A percentile compares a stretch with the other conserved stretches of the same genome.
Conservation (phyloP, 31 red algal genomes). For the Pterothamnion heteromorphum region DNA sequence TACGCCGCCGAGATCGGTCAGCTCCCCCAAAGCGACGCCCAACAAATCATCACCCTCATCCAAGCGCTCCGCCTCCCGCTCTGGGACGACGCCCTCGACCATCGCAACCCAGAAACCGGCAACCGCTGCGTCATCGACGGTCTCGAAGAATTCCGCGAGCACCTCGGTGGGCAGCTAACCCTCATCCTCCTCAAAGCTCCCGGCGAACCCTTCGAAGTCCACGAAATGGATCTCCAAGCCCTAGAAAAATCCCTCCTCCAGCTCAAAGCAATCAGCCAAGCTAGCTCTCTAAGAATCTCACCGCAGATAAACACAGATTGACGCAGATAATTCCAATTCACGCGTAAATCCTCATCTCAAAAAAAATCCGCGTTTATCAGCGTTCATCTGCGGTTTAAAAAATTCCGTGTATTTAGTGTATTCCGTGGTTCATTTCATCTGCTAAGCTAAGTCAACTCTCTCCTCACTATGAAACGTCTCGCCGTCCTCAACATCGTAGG, state of each 20-base stretch:
- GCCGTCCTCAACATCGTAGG: conserved; percentile 69
- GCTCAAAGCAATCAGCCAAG: no score
- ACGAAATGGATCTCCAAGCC: no score
- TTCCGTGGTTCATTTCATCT: no score
- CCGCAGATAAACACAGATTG: no score
- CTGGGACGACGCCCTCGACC: neutral
- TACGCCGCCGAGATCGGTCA: neutral
- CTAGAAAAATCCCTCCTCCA: no score
- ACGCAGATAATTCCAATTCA: no score
- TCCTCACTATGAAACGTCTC: conserved; percentile 54
- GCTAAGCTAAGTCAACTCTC: no score
- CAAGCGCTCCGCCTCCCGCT: neutral
- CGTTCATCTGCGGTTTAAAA: no score
- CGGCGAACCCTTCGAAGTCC: neutral
- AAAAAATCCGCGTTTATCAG: no score
- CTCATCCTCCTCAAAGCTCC: neutral
- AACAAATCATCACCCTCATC: neutral
- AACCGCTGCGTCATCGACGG: neutral
- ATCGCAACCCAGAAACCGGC: neutral
- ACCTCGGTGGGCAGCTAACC: neutral
- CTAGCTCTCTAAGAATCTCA: no score
- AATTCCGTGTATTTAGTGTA: no score
- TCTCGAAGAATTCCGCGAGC: neutral
- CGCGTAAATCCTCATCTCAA: no score
- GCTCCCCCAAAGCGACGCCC: neutral